Conservation (phyloP, 305 asterid genomes). For the Ruellia speciosa region DNA sequence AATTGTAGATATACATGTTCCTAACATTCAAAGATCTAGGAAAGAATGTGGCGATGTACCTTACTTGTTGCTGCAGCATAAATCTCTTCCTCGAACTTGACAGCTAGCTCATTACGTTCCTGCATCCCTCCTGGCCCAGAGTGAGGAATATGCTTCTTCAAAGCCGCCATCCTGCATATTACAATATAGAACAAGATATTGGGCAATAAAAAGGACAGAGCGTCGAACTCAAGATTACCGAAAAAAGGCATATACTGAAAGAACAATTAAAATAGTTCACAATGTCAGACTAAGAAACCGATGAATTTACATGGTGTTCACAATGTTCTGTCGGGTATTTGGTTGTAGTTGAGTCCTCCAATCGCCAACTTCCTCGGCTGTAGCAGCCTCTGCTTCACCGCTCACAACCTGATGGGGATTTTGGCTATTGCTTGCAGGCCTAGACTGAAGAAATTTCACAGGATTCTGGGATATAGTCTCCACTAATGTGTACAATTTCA, state of each 20-base stretch:
- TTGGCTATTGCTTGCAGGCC: not conserved
- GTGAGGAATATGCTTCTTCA: conserved; percentile 63
- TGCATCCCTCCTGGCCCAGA: conserved; percentile 52
- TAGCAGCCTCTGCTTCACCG: conserved; percentile 37
- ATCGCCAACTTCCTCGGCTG: conserved; percentile 36
- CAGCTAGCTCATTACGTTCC: conserved; percentile 56
- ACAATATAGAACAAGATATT: not conserved
- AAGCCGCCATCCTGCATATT: conserved; percentile 42
- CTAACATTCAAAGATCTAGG: too few species aligned
- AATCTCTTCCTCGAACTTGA: conserved; percentile 64
- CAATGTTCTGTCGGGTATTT: conserved; percentile 66
- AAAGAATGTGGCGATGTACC: conserved; percentile 26
- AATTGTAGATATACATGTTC: too few species aligned
- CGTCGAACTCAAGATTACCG: not conserved
- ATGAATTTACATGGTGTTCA: conserved; percentile 47
- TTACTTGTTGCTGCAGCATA: conserved; percentile 60
- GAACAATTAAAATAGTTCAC: not conserved
- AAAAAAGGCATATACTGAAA: not conserved
- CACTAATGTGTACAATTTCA: not conserved
- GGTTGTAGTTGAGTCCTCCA: conserved; percentile 66
- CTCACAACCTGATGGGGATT: conserved; percentile 28
- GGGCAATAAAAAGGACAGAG: too few species aligned
- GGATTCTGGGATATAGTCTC: not conserved
- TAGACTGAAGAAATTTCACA: not conserved
- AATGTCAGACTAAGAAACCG: too few species aligned